Evolutionary conservation across 2,329 filamentous ascomycete genomes (phyloP).

Genomic region (Alternaria atra): DNA sequence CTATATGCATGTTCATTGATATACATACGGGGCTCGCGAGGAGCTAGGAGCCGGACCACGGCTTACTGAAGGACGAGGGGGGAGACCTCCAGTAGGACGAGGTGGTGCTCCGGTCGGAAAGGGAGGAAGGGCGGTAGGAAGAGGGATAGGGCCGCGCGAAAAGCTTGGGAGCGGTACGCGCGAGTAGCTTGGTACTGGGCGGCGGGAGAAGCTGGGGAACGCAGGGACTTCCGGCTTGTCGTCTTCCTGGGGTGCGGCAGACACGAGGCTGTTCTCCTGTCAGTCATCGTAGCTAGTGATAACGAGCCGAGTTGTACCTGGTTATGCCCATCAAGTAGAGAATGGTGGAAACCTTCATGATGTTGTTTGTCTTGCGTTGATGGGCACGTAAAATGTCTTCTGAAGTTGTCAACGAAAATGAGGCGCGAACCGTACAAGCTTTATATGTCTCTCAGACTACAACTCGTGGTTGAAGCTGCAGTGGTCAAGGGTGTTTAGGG

Average conservation of each 20-base stretch:
- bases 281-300: constrained; percentile 10
- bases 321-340: constrained; percentile 28
- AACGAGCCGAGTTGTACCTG: constrained; percentile 20
- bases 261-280: constrained; percentile 22
- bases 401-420: constrained; percentile 1
- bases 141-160: neutral
- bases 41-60: constrained; percentile 15
- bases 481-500: neutral
- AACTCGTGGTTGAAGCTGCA: neutral
- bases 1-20: neutral
- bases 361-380: constrained; percentile 8
- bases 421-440: neutral
- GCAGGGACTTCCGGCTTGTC: constrained; percentile 19
- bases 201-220: constrained; percentile 14
- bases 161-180: constrained; percentile 3
- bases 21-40: constrained; percentile 9
- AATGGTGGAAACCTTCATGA: constrained; percentile 39
- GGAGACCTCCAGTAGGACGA: neutral
- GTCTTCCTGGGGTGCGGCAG: constrained; percentile 24
- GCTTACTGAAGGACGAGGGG: neutral
- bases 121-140: neutral
- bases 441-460: constrained; percentile 24
- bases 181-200: constrained; percentile 11
- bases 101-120: neutral
- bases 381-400: neutral